Percentiles rank a stretch among this genome's conserved stretches.
Conservation (phyloP, 495 filamentous ascomycete genomes). For the Glutinoglossum americanum region DNA sequence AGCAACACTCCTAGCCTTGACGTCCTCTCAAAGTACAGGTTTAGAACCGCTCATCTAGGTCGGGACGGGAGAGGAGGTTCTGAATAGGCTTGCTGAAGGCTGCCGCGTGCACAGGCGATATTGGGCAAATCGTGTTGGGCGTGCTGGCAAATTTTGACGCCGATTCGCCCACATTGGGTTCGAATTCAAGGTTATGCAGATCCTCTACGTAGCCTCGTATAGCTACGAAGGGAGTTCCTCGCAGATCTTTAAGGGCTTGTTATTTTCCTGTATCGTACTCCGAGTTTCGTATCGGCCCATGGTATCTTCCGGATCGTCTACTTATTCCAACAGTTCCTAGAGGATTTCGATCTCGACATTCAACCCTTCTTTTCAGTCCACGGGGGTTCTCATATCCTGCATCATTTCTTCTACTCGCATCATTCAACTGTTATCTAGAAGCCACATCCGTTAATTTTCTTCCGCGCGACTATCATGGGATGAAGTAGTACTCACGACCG, state of each 20-base stretch:
- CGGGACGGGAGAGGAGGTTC: neutral
- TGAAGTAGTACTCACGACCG: too few species aligned
- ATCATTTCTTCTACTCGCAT: neutral
- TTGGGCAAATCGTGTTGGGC: neutral
- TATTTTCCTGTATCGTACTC: neutral
- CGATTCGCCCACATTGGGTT: neutral
- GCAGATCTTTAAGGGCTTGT: neutral
- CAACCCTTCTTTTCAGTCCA: neutral
- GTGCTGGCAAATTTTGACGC: neutral
- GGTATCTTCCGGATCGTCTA: neutral
- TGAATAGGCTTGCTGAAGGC: neutral
- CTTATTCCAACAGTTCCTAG: neutral
- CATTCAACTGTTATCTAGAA: neutral
- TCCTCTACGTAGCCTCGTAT: neutral
- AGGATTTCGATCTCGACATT: neutral
- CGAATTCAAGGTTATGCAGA: neutral
- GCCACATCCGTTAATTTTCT: too few species aligned
- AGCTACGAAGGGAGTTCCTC: neutral
- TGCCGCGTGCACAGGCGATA: neutral
- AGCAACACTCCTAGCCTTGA: neutral
- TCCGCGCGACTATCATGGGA: too few species aligned
- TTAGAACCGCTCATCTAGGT: neutral
- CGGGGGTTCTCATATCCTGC: neutral
- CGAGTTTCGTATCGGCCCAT: neutral
- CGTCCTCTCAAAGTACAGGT: neutral